Base-by-base conservation (phyloP, 352 stramenopile genomes). In the Phytopythium cucurbitacearum region DNA sequence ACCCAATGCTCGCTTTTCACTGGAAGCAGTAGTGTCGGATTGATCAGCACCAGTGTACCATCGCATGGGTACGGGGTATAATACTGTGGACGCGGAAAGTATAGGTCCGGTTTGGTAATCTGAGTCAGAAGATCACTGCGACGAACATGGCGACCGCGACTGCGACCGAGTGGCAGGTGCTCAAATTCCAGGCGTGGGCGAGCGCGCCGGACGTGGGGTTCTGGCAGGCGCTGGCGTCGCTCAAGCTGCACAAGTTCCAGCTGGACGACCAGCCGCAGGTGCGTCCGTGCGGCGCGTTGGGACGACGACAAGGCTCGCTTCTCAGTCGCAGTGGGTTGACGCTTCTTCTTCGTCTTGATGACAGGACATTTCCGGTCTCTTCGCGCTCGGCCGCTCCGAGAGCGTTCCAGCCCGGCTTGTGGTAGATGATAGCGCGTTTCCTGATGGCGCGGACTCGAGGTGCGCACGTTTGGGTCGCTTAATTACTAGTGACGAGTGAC, bases 191-290 rank as follows among this genome's bases (percentile, higher is more conserved):
- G 72, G 44, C 79, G 33, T 95, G 82, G 76, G 80, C 76, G 46
- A 95, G 85, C 64, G 76, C 80, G 13, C 77, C 83, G 10, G 80
- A 95, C 56, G 79, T 88, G 40, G 74, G 75, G 11, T 95, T 95
- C 68, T 95, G 84, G 79, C 85, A 95, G 67, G 73, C 63, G 34
- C 76, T 95, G 40, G 67, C 80, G 41, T 55, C 71, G 45, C 69
- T 91, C 36, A 95, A 95, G 72, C 76, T 95, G 28, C 59, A 95
- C 60, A 80, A 65, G 49, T 95, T 91, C 60, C 76, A 91, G 58
- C 72, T 95, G 33, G 76, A 72, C 53, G 85, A 95, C 63, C 52
- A 71, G 41, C 55, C 73, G 33, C 80, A 89, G 67, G 79, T 90
- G 33, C 35, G 51, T 53, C 11, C 2, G 2, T 44, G 28, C 7